Conservation (phyloP, 2,329 filamentous ascomycete species). For the Cladosporium sp. region DNA sequence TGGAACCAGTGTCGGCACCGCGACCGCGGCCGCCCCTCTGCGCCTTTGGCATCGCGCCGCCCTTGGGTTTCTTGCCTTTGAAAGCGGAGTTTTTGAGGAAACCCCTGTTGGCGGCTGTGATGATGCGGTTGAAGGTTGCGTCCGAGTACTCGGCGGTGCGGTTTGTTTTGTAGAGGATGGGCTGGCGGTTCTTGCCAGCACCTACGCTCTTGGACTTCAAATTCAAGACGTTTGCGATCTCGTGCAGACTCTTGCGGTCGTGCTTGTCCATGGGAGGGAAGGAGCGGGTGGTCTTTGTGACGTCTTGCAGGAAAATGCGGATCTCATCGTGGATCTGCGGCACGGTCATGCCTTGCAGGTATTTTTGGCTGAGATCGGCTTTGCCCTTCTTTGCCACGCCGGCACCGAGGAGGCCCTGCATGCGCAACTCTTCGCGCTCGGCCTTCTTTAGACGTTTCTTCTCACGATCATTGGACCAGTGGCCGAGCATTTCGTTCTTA, state of each 20-base stretch:
- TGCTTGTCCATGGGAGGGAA: constrained; percentile 81
- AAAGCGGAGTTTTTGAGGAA: constrained; percentile 44
- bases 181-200: constrained; percentile 66
- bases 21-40: constrained; percentile 32
- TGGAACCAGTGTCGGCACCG: constrained; percentile 35
- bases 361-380: constrained; percentile 61
- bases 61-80: constrained; percentile 18
- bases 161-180: constrained; percentile 70
- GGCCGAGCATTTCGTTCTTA: constrained; percentile 34
- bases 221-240: constrained; percentile 68
- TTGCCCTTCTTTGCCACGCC: constrained; percentile 34
- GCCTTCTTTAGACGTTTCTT: constrained; percentile 46
- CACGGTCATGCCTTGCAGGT: constrained; percentile 66
- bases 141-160: constrained; percentile 60
- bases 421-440: constrained; percentile 44
- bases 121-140: constrained; percentile 45
- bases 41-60: constrained; percentile 1
- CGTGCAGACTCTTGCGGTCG: constrained; percentile 73
- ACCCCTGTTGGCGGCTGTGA: constrained; percentile 37
- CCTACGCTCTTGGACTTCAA: constrained; percentile 83
- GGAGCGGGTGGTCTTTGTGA: constrained; percentile 60
- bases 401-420: constrained; percentile 38
- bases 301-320: constrained; percentile 62
- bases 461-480: constrained; percentile 42
- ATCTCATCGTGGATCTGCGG: constrained; percentile 70